Base-by-base conservation (phyloP, 2,329 filamentous ascomycete genomes). In the Mycocentrospora acerina region DNA sequence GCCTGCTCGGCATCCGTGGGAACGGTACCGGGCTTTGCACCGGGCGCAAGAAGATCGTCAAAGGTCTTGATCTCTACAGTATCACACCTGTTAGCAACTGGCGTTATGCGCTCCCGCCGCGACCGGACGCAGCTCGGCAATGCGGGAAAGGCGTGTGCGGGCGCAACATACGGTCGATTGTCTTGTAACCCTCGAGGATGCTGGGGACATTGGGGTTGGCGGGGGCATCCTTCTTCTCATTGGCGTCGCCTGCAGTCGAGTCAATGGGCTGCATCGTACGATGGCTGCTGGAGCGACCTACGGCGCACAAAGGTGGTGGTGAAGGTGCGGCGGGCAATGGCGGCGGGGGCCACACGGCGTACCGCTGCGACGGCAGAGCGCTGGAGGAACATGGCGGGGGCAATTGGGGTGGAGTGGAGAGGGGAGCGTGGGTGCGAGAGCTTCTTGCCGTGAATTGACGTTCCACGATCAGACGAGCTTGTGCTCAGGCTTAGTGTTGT, bases 1-100 rank as follows among this genome's bases (percentile, higher is more conserved):
- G 93, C 76, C 73, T 98, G 93, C 72, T 97, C 90, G 68, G 95
- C 73, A 73, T 98, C 93, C 74, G 88, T 94, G 55, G 93, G 89
- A 56, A 98, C 78, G 69, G 86, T 87, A 67, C 93, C 91, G 52
- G 83, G 75, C 60, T 80, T 71, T 60, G 86, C 90, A 77, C 93
- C 93, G 24, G 89, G 87, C 51, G 86, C 81, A 53, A 94, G 57
- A 44, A 98, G 87, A 71, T 98, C 93, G n/a, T 82, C 79, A 56
- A 86, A 80, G 53, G 68, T 73, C 76, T 85, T 85, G 75, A 98
- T 81, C 62, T 97, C 93, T 98, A 70, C 58, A 56, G 14, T 33
- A 7, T n/a, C 17, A 32, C 28, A 31, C 35, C 25, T 22, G 49
- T 66, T 49, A 67, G 59, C 59, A 51, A 57, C 57, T 51, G 53